Evolutionary conservation across 2,329 filamentous ascomycete genomes (phyloP), one percentile per base, ranked within the genome.

Genomic region (Alternaria sp.): DNA sequence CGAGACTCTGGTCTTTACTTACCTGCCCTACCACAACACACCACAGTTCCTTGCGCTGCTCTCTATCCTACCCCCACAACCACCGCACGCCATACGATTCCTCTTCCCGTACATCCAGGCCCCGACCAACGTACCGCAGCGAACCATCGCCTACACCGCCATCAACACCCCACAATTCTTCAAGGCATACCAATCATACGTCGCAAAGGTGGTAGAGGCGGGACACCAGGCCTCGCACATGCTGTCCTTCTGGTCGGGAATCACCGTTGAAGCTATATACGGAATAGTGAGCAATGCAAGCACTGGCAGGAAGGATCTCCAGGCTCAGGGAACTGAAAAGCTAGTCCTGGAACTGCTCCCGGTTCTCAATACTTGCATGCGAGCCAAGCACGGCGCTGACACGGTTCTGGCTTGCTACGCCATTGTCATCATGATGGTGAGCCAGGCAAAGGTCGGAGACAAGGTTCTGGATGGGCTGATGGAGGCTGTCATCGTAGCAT

Each of bases 361-460:
- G 71, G 82, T 93, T 3, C 85, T 99, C 30, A 91, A 93, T 64
- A 90, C 92, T 67, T 92, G 91, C 1, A 85, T 98, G 64, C 86
- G 90, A 9, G 87, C 95, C 83, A 89, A 89, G 72, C 89, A 91
- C 64, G 89, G 90, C 0, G 88, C 93, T 1, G 92, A 95, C 65
- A 83, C 97, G 45, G 91, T 94, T 68, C 87, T 96, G 64, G 93
- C 91, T 15, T 94, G 92, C 61, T 98, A 97, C 79, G 97, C 97
- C 91, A 89, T 97, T 19, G 87, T 94, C 59, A 89, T 93, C 7
- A 89, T 98, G 52, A 86, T 98, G 65, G 93, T 93, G 7, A 90
- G 92, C 52, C 97, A 97, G 80, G 90, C 91, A 1, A 86, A 88
- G 51, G 85, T 98, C 13, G 88, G 91, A 50, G 93, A 98, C 72